These are phyloP conservation scores for Xylaria intraflava DNA, from an alignment of 495 filamentous ascomycete species.

Conservation along the genomic window DNA sequence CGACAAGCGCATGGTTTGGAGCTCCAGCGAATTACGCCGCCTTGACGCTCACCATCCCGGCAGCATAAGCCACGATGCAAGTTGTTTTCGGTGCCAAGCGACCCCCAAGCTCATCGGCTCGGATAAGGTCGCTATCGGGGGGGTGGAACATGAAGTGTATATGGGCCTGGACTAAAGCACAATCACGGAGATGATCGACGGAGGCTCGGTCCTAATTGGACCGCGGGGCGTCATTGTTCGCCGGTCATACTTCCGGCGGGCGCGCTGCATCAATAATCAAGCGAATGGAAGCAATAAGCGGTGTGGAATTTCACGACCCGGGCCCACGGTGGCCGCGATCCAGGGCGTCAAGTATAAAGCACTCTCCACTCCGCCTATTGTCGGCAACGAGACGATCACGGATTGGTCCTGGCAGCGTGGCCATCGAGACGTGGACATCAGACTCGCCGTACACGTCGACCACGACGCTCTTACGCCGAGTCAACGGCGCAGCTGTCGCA, in stretches of 20 bases:
- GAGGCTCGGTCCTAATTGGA: conserved; percentile 41
- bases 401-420: conserved; percentile 37
- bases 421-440: conserved; percentile 38
- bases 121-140: conserved; percentile 37
- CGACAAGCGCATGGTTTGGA: conserved; percentile 39
- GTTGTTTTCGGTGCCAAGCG: conserved; percentile 40
- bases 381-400: conserved; percentile 39
- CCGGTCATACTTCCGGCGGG: conserved; percentile 38
- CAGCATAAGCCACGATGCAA: conserved; percentile 29
- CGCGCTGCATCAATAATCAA: conserved; percentile 26
- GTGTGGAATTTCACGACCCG: conserved; percentile 44
- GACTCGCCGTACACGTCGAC: conserved; percentile 37
- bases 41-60: conserved; percentile 33
- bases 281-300: conserved; percentile 39
- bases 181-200: conserved; percentile 33
- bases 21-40: conserved; percentile 36
- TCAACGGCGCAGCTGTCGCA: conserved; percentile 12
- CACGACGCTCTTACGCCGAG: conserved; percentile 30
- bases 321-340: conserved; percentile 44
- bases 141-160: conserved; percentile 36
- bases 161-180: conserved; percentile 25
- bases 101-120: conserved; percentile 41
- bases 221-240: conserved; percentile 38
- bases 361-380: conserved; percentile 37
- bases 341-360: conserved; percentile 36